Conservation (phyloP, 2,329 filamentous ascomycete species). For the Dothideomycetidae sp. region DNA sequence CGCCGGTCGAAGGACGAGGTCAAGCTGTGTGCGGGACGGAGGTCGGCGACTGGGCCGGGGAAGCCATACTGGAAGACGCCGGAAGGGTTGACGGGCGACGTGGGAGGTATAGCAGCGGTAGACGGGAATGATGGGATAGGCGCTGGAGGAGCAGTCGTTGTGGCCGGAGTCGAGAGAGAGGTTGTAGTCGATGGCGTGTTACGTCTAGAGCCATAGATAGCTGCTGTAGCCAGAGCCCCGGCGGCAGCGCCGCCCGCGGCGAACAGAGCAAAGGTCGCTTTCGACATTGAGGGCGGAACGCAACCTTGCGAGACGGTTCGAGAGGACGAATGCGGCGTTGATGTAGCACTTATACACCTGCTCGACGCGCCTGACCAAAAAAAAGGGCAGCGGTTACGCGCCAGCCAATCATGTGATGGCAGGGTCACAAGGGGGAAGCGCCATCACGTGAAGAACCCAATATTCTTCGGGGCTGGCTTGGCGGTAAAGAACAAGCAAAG, state of each 20-base stretch:
- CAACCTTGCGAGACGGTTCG: neutral
- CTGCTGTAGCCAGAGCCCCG: constrained; percentile 34
- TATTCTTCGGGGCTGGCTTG: too few species aligned
- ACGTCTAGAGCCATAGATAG: constrained; percentile 17
- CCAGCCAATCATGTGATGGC: too few species aligned
- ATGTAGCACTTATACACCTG: too few species aligned
- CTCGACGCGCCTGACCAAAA: too few species aligned
- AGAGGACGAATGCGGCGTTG: too few species aligned
- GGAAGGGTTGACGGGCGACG: constrained; percentile 32
- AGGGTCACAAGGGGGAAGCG: too few species aligned
- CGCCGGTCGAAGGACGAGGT: constrained; percentile 83
- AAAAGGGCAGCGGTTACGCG: too few species aligned
- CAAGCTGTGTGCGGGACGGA: constrained; percentile 61
- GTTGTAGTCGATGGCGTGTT: constrained; percentile 22
- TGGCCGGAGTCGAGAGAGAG: constrained; percentile 18
- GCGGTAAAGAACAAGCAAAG: too few species aligned
- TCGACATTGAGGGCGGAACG: constrained; percentile 28
- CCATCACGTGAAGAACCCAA: too few species aligned
- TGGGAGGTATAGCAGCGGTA: constrained; percentile 15
- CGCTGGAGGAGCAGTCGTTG: constrained; percentile 16
- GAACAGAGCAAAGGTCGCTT: constrained; percentile 35
- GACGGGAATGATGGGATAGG: constrained; percentile 17
- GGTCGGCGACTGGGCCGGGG: constrained; percentile 75
- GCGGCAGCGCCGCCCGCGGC: constrained; percentile 35
- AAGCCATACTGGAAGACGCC: constrained; percentile 52